Percentiles rank a stretch among this genome's conserved stretches.
Evolutionary conservation across 495 filamentous ascomycete species (phyloP).

Genomic region (Aspergillus affinis): DNA sequence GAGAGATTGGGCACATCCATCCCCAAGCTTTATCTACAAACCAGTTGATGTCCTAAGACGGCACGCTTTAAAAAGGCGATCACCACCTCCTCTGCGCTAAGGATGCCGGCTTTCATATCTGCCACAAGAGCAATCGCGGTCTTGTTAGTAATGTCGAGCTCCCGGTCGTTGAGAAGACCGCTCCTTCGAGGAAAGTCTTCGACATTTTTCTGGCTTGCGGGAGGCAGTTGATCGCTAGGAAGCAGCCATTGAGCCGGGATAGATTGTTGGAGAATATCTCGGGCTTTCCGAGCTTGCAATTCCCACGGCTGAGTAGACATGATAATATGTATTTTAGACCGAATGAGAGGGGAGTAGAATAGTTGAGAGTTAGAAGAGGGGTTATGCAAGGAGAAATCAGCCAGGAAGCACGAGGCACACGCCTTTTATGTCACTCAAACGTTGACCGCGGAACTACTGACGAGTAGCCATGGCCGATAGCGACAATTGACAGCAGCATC

Average conservation of each 20-base stretch:
- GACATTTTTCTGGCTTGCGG: slow-evolving; percentile 34
- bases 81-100: slow-evolving; percentile 57
- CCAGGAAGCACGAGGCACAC: not conserved
- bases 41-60: slow-evolving; percentile 60
- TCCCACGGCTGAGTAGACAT: slow-evolving; percentile 33
- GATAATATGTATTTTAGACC: not conserved
- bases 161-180: slow-evolving; percentile 50
- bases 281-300: slow-evolving; percentile 33
- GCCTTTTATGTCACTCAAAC: not conserved
- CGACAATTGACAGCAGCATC: not conserved
- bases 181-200: slow-evolving; percentile 42
- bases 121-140: slow-evolving; percentile 52
- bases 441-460: not conserved
- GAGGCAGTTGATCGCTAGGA: slow-evolving; percentile 29
- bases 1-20: too few relatives aligned
- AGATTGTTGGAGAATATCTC: slow-evolving; percentile 34
- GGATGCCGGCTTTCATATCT: slow-evolving; percentile 45
- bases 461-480: not conserved
- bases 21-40: slow-evolving; percentile 9
- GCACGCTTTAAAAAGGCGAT: slow-evolving; percentile 62
- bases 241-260: slow-evolving; percentile 43
- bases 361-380: not conserved
- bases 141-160: slow-evolving; percentile 59
- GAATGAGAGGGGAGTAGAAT: too few relatives aligned
- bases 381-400: not conserved